Base-by-base conservation (phyloP, 2,329 filamentous ascomycete genomes). In the Trichophyton simii region DNA sequence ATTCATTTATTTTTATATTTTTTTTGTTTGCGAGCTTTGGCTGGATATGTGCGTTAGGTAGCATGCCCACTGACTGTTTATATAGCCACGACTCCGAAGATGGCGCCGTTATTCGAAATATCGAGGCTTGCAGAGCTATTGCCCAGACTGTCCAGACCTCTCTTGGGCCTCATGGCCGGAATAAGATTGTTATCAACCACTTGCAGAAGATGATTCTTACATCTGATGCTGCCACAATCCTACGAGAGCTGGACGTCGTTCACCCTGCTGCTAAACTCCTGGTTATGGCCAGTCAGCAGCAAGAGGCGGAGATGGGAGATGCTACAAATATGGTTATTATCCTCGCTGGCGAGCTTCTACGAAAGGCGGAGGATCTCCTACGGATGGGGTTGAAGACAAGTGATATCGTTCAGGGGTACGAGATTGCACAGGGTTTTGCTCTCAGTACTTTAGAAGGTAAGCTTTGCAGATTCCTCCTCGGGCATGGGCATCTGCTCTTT, bases 141-240 rank as follows among this genome's bases (percentile, higher is more conserved):
- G 86, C 94, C 63, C 89, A 88, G 70, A 99, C 94, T 59, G 94
- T 99, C 58, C 91, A 96, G 80, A 97, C 94, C 62, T 97, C 94
- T 54, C 83, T 99, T 41, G 95, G 94, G 59, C 94, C 94, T 63
- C 96, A 96, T 77, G 94, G 94, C 72, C 89, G 94, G 77, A 99
- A 99, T 82, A 99, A 99, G 81, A 91, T 99, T 73, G 90, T 99
- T 79, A 97, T 99, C 82, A 99, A 99, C 82, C 95, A 99, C 79
- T 83, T 99, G 65, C 90, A 96, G 77, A 99, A 99, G 83, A 96
- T 99, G 94, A 95, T 96, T 70, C 82, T 99, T 66, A 99, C 95
- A 68, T 97, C 91, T 64, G 94, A 99, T 73, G 94, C 94, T 66
- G 94, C 94, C 67, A 97, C 94, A 50, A 99, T 99, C 73, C 83